These are phyloP conservation scores for Mimosa pudica DNA, from an alignment of 306 rosid species.

Conservation along the genomic window DNA sequence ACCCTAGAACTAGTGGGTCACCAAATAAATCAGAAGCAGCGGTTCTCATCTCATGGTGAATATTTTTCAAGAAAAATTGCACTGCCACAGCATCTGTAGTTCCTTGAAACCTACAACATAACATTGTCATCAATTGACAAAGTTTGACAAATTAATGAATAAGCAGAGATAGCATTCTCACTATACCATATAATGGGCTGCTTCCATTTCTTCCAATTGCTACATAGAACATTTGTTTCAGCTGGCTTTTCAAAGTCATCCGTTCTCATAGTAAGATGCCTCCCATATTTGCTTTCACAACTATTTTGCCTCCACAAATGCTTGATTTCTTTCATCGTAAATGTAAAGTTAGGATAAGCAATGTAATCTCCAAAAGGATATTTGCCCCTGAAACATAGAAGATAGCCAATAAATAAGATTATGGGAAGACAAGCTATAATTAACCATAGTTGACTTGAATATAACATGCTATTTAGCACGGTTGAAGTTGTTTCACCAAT, in stretches of 20 bases:
- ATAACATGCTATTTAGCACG: conserved; percentile 7
- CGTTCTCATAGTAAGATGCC: conserved; percentile 77
- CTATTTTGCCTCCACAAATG: conserved; percentile 88
- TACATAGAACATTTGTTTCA: conserved; percentile 81
- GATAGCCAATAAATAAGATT: conserved; percentile 37
- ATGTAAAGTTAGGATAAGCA: conserved; percentile 72
- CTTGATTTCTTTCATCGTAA: conserved; percentile 87
- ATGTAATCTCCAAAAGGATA: conserved; percentile 90
- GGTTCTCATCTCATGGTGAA: conserved; percentile 77
- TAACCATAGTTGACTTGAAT: conserved; percentile 24
- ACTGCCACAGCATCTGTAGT: conserved; percentile 82
- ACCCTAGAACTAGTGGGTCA: conserved; percentile 46
- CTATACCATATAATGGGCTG: conserved; percentile 91
- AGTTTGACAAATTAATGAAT: conserved; percentile 18
- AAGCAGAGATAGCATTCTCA: conserved; percentile 24
- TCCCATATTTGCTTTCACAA: conserved; percentile 66
- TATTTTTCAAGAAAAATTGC: conserved; percentile 91
- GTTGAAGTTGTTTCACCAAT: conserved; percentile 16
- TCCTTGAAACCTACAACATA: conserved; percentile 86
- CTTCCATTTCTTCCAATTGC: conserved; percentile 92
- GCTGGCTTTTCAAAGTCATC: conserved; percentile 93
- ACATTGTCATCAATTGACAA: conserved; percentile 39
- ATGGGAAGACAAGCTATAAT: conserved; percentile 16
- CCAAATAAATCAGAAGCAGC: conserved; percentile 86
- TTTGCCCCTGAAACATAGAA: conserved; percentile 65